Evolutionary conservation across 1,139 yeast species (phyloP).

Genomic region (Torulaspora globosa): DNA sequence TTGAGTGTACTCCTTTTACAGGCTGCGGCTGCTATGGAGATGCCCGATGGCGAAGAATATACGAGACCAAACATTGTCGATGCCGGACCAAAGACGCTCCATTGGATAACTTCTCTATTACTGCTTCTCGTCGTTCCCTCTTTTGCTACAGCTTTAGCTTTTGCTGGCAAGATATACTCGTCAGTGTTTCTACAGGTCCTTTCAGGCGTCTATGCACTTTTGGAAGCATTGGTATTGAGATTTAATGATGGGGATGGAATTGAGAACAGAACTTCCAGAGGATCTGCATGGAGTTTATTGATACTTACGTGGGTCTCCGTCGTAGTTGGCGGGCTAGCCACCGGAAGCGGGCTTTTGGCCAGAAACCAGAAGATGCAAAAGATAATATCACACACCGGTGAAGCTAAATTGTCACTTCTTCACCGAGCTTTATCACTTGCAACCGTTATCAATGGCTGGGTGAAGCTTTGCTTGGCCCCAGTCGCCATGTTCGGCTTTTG

Average conservation of each 20-base stretch:
- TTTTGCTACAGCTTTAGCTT: conserved; percentile 48
- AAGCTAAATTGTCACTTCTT: conserved; percentile 34
- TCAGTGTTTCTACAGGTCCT: conserved; percentile 48
- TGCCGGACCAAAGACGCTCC: conserved; percentile 54
- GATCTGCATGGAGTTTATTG: conserved; percentile 59
- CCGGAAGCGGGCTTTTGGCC: conserved; percentile 49
- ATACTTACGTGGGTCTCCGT: conserved; percentile 46
- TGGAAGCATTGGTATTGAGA: conserved; percentile 53
- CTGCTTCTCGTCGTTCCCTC: conserved; percentile 53
- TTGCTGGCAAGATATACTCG: conserved; percentile 49
- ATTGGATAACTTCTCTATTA: conserved; percentile 54
- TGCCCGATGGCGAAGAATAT: conserved; percentile 30
- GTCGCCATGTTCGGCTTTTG: conserved; percentile 83
- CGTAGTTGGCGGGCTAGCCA: conserved; percentile 51
- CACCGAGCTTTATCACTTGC: conserved; percentile 49
- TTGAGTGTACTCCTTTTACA: conserved; percentile 1
- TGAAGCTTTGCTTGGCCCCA: conserved; percentile 75
- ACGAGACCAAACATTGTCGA: conserved; percentile 39
- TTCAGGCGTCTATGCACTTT: conserved; percentile 47
- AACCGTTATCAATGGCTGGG: conserved; percentile 53
- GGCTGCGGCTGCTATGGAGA: conserved; percentile 29
- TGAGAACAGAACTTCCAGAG: conserved; percentile 62
- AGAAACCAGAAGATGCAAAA: conserved; percentile 33
- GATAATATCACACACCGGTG: conserved; percentile 37
- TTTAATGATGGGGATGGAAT: conserved; percentile 63